These are phyloP conservation scores for Pseudognaphalium luteoalbum DNA, from an alignment of 129 eudicot genomes.

Conservation along the genomic window DNA sequence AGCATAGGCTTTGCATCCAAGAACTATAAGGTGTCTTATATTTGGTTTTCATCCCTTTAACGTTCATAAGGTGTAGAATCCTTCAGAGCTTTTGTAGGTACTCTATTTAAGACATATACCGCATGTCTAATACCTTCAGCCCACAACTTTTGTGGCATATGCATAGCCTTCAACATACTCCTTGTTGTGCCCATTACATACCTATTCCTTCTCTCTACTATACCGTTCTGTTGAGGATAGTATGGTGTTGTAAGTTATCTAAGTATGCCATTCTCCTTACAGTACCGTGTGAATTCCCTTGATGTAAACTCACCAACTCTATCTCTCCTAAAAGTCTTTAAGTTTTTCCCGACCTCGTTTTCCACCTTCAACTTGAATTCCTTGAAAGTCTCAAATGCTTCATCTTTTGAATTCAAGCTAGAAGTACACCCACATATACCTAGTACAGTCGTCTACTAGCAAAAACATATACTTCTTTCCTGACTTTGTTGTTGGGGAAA, in stretches of 20 bases:
- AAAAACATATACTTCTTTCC: not conserved
- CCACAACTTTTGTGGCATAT: not conserved
- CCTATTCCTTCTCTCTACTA: not conserved
- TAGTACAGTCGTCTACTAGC: slow-evolving; percentile 12
- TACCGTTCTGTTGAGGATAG: not conserved
- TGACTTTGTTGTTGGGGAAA: not conserved
- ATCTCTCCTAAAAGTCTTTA: not conserved
- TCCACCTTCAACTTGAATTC: not conserved
- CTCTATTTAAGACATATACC: not conserved
- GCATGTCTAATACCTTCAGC: not conserved
- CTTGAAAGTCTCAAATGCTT: not conserved
- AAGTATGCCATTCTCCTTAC: not conserved
- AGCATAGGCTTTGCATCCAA: not conserved
- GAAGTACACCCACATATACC: slow-evolving; percentile 9
- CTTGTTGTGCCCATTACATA: not conserved
- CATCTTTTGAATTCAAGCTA: slow-evolving; percentile 4
- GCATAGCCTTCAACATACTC: not conserved
- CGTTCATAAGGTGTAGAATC: not conserved
- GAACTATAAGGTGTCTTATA: too few species aligned
- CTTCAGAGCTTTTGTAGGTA: not conserved
- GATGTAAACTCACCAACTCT: not conserved
- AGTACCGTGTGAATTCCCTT: too few species aligned
- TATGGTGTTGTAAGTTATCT: not conserved
- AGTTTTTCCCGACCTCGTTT: not conserved
- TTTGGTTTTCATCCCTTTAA: not conserved